A percentile compares a stretch with the other conserved stretches of the same genome.
Conservation (phyloP, 352 stramenopile genomes). For the Globisporangium recalcitrans region DNA sequence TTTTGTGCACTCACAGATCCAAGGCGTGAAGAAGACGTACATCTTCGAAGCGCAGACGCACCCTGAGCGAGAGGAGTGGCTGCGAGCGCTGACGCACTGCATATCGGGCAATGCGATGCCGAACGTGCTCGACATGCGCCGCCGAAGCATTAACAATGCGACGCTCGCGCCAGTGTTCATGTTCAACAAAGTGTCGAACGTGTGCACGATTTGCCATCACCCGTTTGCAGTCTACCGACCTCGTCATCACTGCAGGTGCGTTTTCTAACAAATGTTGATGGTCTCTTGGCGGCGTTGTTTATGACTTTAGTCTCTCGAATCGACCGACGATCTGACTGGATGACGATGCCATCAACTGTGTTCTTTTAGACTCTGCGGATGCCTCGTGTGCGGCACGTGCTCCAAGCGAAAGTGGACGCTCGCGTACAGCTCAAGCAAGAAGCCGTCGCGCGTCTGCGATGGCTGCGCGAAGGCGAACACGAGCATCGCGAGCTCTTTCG, state of each 20-base stretch:
- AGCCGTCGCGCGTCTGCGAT: slow-evolving; percentile 75
- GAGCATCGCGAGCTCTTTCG: slow-evolving; percentile 34
- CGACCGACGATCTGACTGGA: neutral
- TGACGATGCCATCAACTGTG: neutral
- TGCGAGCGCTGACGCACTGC: slow-evolving; percentile 72
- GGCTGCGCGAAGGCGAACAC: slow-evolving; percentile 47
- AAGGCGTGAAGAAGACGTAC: slow-evolving; percentile 35
- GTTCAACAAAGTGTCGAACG: slow-evolving; percentile 83
- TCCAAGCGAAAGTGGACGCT: slow-evolving; percentile 75
- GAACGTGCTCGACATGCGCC: slow-evolving; percentile 46
- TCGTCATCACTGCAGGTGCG: slow-evolving; percentile 77
- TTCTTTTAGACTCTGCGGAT: slow-evolving; percentile 60
- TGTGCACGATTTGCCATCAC: slow-evolving; percentile 80
- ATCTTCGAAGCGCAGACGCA: slow-evolving; percentile 63
- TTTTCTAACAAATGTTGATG: neutral
- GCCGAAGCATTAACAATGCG: slow-evolving; percentile 64
- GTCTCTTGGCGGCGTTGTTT: neutral
- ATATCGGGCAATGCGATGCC: slow-evolving; percentile 48
- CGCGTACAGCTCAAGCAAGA: slow-evolving; percentile 72
- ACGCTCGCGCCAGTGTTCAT: slow-evolving; percentile 82
- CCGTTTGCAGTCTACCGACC: slow-evolving; percentile 80
- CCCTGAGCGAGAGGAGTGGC: slow-evolving; percentile 73
- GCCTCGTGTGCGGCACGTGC: slow-evolving; percentile 78
- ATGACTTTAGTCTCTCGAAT: neutral
- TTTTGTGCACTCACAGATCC: slow-evolving; percentile 19